Conservation (phyloP, 2,329 filamentous ascomycete genomes). For the Alternaria postmessia region DNA sequence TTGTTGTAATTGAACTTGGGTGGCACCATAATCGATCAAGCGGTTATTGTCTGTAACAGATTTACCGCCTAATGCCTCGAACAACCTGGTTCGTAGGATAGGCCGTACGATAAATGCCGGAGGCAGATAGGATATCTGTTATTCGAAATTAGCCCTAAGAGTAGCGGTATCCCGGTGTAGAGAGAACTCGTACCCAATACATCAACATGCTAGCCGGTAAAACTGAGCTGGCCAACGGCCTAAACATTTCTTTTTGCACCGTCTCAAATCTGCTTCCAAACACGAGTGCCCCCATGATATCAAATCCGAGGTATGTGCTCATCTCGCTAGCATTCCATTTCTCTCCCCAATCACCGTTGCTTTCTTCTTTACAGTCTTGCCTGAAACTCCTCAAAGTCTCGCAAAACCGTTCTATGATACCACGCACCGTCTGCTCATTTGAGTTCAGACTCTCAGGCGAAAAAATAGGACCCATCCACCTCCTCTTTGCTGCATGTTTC, state of each 20-base stretch:
- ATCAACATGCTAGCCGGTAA: conserved; percentile 31
- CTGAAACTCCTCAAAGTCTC: conserved; percentile 18
- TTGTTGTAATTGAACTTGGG: conserved; percentile 17
- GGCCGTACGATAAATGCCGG: conserved; percentile 27
- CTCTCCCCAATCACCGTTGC: conserved; percentile 43
- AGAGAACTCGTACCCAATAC: conserved; percentile 30
- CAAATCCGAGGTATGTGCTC: conserved; percentile 54
- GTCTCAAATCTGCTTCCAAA: conserved; percentile 49
- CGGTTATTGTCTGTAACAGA: conserved; percentile 34
- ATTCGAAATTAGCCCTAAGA: conserved; percentile 14
- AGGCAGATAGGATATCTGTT: background rate
- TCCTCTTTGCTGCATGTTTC: conserved; percentile 52
- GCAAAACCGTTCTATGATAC: conserved; percentile 48
- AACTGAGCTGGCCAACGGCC: conserved; percentile 33
- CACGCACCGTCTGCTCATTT: conserved; percentile 52
- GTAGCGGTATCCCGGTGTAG: conserved; percentile 19
- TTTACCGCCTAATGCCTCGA: conserved; percentile 31
- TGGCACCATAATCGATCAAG: conserved; percentile 30
- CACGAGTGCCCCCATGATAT: conserved; percentile 57
- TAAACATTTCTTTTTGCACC: conserved; percentile 43
- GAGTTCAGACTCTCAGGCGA: conserved; percentile 50
- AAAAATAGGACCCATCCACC: conserved; percentile 54
- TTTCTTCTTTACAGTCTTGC: background rate
- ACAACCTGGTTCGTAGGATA: conserved; percentile 27
- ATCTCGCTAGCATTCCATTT: conserved; percentile 52